phyloP scores from a whole-genome alignment of 345 rosid species.

The Raphanus raphanistrum region DNA sequence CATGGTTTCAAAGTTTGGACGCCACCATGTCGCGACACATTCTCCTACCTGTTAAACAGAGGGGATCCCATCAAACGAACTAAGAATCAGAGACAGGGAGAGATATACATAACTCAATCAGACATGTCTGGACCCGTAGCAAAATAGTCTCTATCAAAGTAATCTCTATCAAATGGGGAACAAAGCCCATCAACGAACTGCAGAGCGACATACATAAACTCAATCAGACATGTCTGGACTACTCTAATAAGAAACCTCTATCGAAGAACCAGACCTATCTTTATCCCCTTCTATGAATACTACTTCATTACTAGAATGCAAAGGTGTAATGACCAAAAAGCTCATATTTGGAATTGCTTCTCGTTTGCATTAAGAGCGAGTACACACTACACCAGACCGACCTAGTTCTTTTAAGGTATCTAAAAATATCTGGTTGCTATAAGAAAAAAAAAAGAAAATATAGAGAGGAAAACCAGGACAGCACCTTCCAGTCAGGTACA shows the following conservation, averaged over 20 bases:
- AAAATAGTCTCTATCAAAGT: not conserved
- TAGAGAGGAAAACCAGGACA: not conserved
- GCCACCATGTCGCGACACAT: slow-evolving; percentile 98
- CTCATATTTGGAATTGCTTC: not conserved
- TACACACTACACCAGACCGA: not conserved
- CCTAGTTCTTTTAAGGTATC: not conserved
- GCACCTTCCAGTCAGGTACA: slow-evolving; percentile 94
- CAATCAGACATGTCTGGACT: too few relatives aligned
- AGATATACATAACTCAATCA: not conserved
- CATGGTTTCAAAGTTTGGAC: slow-evolving; percentile 96
- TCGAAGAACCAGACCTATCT: not conserved
- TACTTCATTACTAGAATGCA: not conserved
- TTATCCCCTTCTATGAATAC: not conserved
- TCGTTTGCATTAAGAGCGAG: slow-evolving; percentile 6
- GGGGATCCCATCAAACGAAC: not conserved
- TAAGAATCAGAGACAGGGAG: not conserved
- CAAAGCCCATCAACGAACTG: too few relatives aligned
- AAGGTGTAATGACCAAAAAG: not conserved
- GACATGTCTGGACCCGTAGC: slow-evolving; percentile 16
- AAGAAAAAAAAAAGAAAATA: not conserved
- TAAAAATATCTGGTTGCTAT: not conserved
- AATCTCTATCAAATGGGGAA: too few relatives aligned
- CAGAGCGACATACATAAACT: too few relatives aligned
- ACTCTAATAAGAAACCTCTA: too few relatives aligned
- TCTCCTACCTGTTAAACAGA: slow-evolving; percentile 71